Conservation (phyloP, 306 rosid species). For the Medicago ruthenica region DNA sequence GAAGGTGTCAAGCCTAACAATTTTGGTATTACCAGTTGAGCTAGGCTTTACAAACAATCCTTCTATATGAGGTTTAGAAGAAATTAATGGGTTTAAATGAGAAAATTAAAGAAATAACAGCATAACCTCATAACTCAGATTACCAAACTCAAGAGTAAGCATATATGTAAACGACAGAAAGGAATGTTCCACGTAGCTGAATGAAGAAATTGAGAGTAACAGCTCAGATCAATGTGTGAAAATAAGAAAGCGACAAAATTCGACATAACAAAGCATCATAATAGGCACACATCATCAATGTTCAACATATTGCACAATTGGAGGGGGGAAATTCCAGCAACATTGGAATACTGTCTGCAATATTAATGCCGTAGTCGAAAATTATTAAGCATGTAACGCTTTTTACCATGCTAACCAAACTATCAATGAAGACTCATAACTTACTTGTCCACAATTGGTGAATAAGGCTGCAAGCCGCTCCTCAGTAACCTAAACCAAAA, state of each 20-base stretch:
- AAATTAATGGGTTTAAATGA: slow-evolving; percentile 22
- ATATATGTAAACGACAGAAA: slow-evolving; percentile 14
- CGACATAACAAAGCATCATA: not conserved
- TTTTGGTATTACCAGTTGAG: too few relatives aligned
- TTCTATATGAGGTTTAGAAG: slow-evolving; percentile 19
- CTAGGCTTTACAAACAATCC: not conserved
- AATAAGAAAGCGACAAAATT: not conserved
- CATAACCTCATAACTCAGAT: slow-evolving; percentile 19
- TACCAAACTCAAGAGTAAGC: slow-evolving; percentile 1
- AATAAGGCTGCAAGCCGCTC: slow-evolving; percentile 97
- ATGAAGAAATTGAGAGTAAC: not conserved
- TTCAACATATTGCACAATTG: not conserved
- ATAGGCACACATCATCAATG: slow-evolving; percentile 1
- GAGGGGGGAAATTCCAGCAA: slow-evolving; percentile 10
- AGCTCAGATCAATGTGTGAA: not conserved
- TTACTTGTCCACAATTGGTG: slow-evolving; percentile 89
- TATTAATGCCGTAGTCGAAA: not conserved
- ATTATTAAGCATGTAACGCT: slow-evolving; percentile 20
- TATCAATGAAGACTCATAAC: slow-evolving; percentile 41
- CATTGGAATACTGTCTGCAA: slow-evolving; percentile 23
- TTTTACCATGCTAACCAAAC: not conserved
- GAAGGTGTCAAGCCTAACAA: too few relatives aligned
- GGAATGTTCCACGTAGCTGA: not conserved
- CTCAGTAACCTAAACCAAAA: slow-evolving; percentile 81
- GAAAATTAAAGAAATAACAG: slow-evolving; percentile 8